Conservation (phyloP, 2,329 filamentous ascomycete genomes). For the Cephalotrichum gorgonifer region DNA sequence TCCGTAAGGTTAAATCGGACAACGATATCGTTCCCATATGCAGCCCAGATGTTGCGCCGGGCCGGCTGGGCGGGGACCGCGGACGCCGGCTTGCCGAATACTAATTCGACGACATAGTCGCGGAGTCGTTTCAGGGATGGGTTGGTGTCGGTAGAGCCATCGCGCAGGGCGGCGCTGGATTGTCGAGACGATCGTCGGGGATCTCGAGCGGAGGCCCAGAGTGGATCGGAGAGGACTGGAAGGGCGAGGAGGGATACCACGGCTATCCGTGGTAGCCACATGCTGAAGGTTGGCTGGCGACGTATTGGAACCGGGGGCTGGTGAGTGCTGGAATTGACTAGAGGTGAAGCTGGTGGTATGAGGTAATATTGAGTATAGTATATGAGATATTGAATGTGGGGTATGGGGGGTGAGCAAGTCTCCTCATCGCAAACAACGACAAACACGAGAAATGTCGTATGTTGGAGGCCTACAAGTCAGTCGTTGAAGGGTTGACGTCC, state of each 20-base stretch:
- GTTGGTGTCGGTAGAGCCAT: conserved; percentile 34
- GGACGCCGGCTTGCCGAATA: conserved; percentile 35
- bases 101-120: conserved; percentile 26
- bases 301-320: too few relatives aligned
- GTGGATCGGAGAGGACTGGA: not conserved
- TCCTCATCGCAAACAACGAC: not conserved
- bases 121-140: conserved; percentile 3
- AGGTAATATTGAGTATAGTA: too few relatives aligned
- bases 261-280: not conserved
- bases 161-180: conserved; percentile 28
- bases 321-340: too few relatives aligned
- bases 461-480: too few relatives aligned
- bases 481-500: not conserved
- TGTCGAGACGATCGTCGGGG: not conserved
- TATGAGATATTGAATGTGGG: too few relatives aligned
- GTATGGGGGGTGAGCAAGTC: too few relatives aligned
- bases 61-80: conserved; percentile 9
- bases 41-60: conserved; percentile 7
- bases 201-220: not conserved
- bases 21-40: conserved; percentile 75
- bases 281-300: not conserved
- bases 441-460: not conserved
- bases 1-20: conserved; percentile 74
- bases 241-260: not conserved
- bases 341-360: too few relatives aligned